Percentiles rank a stretch among this genome's conserved stretches.
phyloP scores from a whole-genome alignment of 257 asterid genomes.

The Agastache rugosa region DNA sequence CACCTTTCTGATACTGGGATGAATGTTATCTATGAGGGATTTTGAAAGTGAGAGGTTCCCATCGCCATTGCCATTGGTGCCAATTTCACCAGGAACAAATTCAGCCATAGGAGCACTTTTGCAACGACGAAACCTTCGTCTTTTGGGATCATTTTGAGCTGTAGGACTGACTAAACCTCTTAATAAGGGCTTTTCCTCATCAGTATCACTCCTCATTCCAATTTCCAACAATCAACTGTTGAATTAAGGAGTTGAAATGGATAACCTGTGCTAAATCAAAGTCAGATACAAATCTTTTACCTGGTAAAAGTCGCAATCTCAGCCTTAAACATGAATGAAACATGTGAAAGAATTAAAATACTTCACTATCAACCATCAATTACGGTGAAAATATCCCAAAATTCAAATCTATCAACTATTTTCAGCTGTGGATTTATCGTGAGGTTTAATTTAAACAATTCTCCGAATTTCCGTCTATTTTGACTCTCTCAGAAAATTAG shows the following conservation, averaged over 20 bases:
- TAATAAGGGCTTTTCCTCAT: slow-evolving; percentile 40
- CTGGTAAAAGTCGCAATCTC: not conserved
- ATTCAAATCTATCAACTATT: not conserved
- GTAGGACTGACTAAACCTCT: slow-evolving; percentile 40
- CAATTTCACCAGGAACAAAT: slow-evolving; percentile 53
- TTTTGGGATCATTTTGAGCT: slow-evolving; percentile 32
- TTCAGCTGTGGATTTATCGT: not conserved
- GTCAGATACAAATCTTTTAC: not conserved
- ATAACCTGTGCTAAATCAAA: slow-evolving; percentile 18
- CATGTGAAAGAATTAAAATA: not conserved
- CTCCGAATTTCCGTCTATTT: not conserved
- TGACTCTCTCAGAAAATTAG: not conserved
- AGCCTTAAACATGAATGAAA: slow-evolving; percentile 6
- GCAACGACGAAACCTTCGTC: slow-evolving; percentile 68
- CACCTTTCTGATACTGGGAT: slow-evolving; percentile 61
- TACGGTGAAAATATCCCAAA: not conserved
- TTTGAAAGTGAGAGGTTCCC: slow-evolving; percentile 36
- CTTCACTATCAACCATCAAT: slow-evolving; percentile 12
- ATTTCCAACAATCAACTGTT: slow-evolving; percentile 21
- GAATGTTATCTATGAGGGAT: slow-evolving; percentile 49
- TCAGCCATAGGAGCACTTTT: slow-evolving; percentile 75
- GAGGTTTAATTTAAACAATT: slow-evolving; percentile 1
- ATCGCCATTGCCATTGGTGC: slow-evolving; percentile 34
- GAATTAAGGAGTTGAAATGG: slow-evolving; percentile 1
- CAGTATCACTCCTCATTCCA: slow-evolving; percentile 41